phyloP scores from a whole-genome alignment of 2,329 filamentous ascomycete species.

The Ophiobolus disseminans region DNA sequence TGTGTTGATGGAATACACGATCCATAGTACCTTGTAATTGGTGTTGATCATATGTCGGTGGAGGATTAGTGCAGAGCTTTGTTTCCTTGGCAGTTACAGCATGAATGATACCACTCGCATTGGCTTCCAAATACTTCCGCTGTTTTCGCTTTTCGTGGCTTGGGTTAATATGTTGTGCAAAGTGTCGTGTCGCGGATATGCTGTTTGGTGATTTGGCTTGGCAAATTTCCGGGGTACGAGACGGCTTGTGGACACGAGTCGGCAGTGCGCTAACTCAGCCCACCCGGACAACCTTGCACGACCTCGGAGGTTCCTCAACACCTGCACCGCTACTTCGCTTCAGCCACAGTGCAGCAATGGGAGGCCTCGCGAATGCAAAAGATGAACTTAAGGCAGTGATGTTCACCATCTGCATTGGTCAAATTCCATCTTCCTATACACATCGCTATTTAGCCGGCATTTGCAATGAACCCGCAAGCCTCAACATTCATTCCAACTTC shows the following conservation, averaged over 20 bases:
- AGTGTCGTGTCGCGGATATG: background rate
- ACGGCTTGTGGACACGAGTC: no score
- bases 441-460: background rate
- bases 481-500: background rate
- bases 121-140: background rate
- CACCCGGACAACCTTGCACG: background rate
- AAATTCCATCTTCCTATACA: background rate
- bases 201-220: background rate
- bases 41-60: background rate
- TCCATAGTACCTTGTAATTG: constrained; percentile 5
- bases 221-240: background rate
- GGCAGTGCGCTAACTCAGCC: background rate
- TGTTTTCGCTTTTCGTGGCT: background rate
- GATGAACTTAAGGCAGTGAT: no score
- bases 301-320: background rate
- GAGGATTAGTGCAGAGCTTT: background rate
- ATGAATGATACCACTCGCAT: background rate
- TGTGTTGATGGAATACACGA: background rate
- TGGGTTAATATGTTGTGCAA: background rate
- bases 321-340: background rate
- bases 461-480: no score
- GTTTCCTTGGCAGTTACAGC: background rate
- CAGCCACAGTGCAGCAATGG: background rate
- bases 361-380: background rate
- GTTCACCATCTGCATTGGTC: no score